These are phyloP conservation scores for Meira nashicola DNA, from an alignment of 1,284 basidiomycete genomes.

Conservation along the genomic window DNA sequence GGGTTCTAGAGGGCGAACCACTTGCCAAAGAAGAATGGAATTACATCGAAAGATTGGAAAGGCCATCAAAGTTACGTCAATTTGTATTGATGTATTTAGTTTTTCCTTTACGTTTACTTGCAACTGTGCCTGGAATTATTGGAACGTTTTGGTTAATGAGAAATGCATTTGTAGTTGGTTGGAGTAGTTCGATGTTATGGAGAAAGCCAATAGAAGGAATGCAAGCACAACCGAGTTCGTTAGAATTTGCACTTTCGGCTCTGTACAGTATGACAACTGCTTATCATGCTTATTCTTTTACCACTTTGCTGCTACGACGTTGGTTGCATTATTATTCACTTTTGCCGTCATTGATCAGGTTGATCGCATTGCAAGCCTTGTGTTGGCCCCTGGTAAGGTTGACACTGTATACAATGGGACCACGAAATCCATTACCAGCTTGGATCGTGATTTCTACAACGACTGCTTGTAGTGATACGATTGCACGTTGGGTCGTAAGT, in stretches of 20 bases:
- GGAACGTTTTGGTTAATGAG: conserved; percentile 45
- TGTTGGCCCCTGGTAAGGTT: conserved; percentile 79
- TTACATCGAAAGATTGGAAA: not conserved
- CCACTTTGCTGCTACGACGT: conserved; percentile 71
- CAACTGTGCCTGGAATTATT: conserved; percentile 44
- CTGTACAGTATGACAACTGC: conserved; percentile 64
- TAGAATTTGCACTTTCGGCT: conserved; percentile 36
- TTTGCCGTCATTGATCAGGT: conserved; percentile 71
- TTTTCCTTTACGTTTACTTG: conserved; percentile 44
- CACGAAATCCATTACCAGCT: conserved; percentile 65
- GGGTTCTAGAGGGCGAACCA: no score
- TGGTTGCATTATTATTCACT: conserved; percentile 78
- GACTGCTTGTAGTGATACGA: conserved; percentile 56
- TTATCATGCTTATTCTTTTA: conserved; percentile 71
- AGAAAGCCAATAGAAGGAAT: no score
- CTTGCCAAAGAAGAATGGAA: no score
- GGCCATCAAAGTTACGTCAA: not conserved
- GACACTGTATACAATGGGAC: conserved; percentile 66
- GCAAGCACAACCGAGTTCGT: conserved; percentile 18
- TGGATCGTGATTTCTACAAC: conserved; percentile 79
- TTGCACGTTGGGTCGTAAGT: conserved; percentile 50
- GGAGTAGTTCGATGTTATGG: not conserved
- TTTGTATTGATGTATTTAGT: conserved; percentile 21
- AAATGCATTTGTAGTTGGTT: conserved; percentile 22
- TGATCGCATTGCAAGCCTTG: conserved; percentile 75